These are phyloP conservation scores for Dactylorhiza incarnata DNA, from an alignment of 106 monocot genomes.

Conservation along the genomic window DNA sequence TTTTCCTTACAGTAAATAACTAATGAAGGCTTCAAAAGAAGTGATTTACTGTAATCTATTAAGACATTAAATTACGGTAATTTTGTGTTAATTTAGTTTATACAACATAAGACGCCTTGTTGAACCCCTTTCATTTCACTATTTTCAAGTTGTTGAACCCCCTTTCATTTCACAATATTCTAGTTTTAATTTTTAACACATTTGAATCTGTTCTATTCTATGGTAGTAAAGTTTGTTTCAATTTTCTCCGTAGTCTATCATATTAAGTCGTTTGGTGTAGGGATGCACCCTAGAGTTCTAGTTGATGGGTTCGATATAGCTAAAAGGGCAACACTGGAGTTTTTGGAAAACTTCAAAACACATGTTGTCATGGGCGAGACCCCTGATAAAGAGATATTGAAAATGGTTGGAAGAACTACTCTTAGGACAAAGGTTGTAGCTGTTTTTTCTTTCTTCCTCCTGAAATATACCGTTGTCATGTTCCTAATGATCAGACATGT, in stretches of 20 bases:
- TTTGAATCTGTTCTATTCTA: not conserved
- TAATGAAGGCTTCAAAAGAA: no score
- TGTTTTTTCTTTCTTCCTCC: not conserved
- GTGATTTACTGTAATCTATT: no score
- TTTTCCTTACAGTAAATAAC: no score
- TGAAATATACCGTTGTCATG: not conserved
- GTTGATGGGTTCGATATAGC: conserved; percentile 98
- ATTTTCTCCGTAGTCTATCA: not conserved
- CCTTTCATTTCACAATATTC: not conserved
- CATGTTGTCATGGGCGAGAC: conserved; percentile 77
- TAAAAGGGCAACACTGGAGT: conserved; percentile 91
- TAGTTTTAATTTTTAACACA: not conserved
- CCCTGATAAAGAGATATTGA: conserved; percentile 88
- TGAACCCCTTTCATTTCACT: not conserved
- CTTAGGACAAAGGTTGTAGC: conserved; percentile 77
- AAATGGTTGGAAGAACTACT: conserved; percentile 92
- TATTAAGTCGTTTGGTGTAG: conserved; percentile 24
- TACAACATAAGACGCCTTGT: no score
- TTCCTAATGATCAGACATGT: not conserved
- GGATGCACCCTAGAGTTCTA: conserved; percentile 89
- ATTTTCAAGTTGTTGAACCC: no score
- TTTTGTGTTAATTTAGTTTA: no score
- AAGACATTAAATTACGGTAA: no score
- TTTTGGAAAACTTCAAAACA: conserved; percentile 94
- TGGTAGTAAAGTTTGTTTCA: not conserved